A percentile compares a stretch with the other conserved stretches of the same genome.
Conservation (phyloP, 2,329 filamentous ascomycete genomes). For the Stagonosporopsis tanaceti region DNA sequence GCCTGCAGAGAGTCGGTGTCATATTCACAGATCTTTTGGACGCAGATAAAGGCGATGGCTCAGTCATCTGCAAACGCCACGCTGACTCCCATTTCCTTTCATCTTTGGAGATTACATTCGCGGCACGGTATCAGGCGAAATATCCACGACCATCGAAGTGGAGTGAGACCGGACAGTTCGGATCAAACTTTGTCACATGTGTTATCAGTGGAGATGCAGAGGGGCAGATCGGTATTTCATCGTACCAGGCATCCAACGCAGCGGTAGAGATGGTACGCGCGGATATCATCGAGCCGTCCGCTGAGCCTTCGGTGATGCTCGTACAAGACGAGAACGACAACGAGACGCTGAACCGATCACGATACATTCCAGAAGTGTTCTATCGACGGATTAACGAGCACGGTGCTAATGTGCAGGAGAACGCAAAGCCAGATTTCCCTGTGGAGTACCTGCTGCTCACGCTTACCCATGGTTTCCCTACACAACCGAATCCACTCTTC, state of each 20-base stretch:
- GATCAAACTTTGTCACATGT: constrained; percentile 96
- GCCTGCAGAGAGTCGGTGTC: constrained; percentile 86
- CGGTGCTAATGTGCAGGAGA: constrained; percentile 93
- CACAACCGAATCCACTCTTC: constrained; percentile 78
- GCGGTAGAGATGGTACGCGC: constrained; percentile 97
- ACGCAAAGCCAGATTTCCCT: constrained; percentile 94
- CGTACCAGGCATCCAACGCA: constrained; percentile 94
- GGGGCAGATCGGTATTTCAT: constrained; percentile 85
- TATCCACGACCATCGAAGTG: constrained; percentile 93
- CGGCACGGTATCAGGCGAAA: constrained; percentile 84
- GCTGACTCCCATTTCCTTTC: constrained; percentile 94
- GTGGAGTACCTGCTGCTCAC: constrained; percentile 97
- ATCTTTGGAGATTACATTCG: constrained; percentile 90
- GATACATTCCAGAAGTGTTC: constrained; percentile 98
- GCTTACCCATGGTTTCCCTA: constrained; percentile 94
- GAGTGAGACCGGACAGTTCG: constrained; percentile 93
- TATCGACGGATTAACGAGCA: constrained; percentile 97
- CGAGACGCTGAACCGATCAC: constrained; percentile 71
- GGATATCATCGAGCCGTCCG: constrained; percentile 93
- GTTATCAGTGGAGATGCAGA: constrained; percentile 92
- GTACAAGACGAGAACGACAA: constrained; percentile 92
- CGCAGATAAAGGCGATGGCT: constrained; percentile 80
- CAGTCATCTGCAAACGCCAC: constrained; percentile 93
- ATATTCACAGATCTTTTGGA: constrained; percentile 95
- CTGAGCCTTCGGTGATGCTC: constrained; percentile 91